Conservation (phyloP, 306 rosid genomes). For the Malus domestica region ASM211411v1 NC_041790.1:28253001-28253500, state of each 20-base stretch:
- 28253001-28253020: background rate
- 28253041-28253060: background rate
- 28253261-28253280: slow-evolving; percentile 99
- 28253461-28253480: background rate
- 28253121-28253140: background rate
- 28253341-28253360: background rate
- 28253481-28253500: background rate
- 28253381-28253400: background rate
- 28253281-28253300: slow-evolving; percentile 77
- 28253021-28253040: background rate
- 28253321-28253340: slow-evolving; percentile 23
- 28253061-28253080: background rate
- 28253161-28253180: background rate
- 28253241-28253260: slow-evolving; percentile 10
- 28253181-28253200: background rate
- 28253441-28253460: background rate
- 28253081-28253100: background rate
- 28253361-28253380: background rate
- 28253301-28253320: slow-evolving; percentile 85
- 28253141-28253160: background rate
- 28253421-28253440: background rate
- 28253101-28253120: background rate
- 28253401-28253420: background rate
- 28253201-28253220: background rate
- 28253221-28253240: slow-evolving; percentile 1